These are phyloP conservation scores for Pezicula neosporulosa DNA, from an alignment of 2,329 filamentous ascomycete genomes.

Conservation along the genomic window DNA sequence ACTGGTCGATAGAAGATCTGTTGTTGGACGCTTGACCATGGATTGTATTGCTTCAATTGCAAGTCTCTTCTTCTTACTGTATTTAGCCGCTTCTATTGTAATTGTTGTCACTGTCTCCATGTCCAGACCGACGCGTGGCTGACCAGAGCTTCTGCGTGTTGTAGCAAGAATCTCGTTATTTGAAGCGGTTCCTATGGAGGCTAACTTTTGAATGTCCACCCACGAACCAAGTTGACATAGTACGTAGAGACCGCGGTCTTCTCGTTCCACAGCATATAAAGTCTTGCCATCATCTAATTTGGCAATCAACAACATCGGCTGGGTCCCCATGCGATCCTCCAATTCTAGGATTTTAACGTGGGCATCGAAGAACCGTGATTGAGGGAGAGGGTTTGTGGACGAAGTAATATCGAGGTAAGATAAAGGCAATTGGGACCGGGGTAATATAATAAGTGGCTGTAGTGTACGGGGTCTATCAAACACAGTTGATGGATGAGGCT, in stretches of 20 bases:
- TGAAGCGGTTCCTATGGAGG: slow-evolving; percentile 44
- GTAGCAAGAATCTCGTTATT: slow-evolving; percentile 31
- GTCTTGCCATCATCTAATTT: slow-evolving; percentile 51
- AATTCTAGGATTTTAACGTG: slow-evolving; percentile 61
- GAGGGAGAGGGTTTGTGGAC: slow-evolving; percentile 46
- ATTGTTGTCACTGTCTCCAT: not conserved
- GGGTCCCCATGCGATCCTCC: slow-evolving; percentile 53
- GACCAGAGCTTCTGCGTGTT: slow-evolving; percentile 3
- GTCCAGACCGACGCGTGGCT: not conserved
- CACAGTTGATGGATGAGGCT: slow-evolving; percentile 55
- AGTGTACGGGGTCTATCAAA: slow-evolving; percentile 51
- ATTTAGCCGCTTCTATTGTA: slow-evolving; percentile 20
- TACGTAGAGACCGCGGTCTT: slow-evolving; percentile 58
- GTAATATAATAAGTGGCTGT: slow-evolving; percentile 59
- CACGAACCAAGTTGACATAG: slow-evolving; percentile 66
- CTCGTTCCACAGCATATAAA: slow-evolving; percentile 63
- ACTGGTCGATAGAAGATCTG: slow-evolving; percentile 13
- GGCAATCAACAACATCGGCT: slow-evolving; percentile 57
- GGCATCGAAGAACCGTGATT: slow-evolving; percentile 56
- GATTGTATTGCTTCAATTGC: slow-evolving; percentile 64
- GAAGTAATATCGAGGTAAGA: slow-evolving; percentile 56
- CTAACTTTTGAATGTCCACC: slow-evolving; percentile 57
- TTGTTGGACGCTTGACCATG: slow-evolving; percentile 46
- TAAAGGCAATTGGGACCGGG: slow-evolving; percentile 57
- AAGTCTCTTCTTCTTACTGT: slow-evolving; percentile 48